Evolutionary conservation across 192 early-diverging fungal genomes (phyloP), one percentile per base, ranked within the genome.

Genomic region (Obelidium mucronatum): DNA sequence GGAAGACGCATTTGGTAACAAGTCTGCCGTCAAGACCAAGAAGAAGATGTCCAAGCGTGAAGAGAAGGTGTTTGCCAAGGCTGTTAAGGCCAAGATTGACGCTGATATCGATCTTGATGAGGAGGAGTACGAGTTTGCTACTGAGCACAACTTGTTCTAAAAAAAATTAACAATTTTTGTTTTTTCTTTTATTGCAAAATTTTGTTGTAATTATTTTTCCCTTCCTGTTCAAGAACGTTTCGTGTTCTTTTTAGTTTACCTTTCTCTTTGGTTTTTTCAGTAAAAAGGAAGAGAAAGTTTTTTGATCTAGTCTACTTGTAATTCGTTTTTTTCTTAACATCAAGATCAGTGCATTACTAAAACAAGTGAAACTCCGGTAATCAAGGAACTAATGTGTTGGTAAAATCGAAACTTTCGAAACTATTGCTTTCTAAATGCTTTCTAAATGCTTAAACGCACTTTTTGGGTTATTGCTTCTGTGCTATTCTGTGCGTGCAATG

Each of bases 1-100:
- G 60, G 84, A 73, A 13, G 93, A 94, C 83, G 91, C 90, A 39
- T 89, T 91, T 68, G 93, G 93, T 75, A 94, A 93, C 87, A 90
- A 90, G 26, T 73, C 85, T 79, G 92, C 93, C 82, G 86, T 88
- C 48, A 91, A 90, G 85, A 81, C 84, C 79, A 90, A 86, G 80
- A 86, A 89, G 78, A 88, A 86, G 81, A 63, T 88, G 30, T 74
- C 82, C 42, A 75, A 81, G 34, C 83, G 84, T 77, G 84, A 85
- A 63, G 77, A 83, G 70, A 84, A 82, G 72, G 55, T 74, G 2
- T 37, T 54, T 19, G 53, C 76, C 26, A 84, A 86, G 84, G 78
- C 58, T 28, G 84, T 81, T 73, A 73, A 84, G 80, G 84, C 82
- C 78, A 86, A 84, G 74, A 80, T 84, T 73, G 81, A 75, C 39